Evolutionary conservation across 2,329 filamentous ascomycete species (phyloP).

Genomic region (Raffaelea deltoideospora): DNA sequence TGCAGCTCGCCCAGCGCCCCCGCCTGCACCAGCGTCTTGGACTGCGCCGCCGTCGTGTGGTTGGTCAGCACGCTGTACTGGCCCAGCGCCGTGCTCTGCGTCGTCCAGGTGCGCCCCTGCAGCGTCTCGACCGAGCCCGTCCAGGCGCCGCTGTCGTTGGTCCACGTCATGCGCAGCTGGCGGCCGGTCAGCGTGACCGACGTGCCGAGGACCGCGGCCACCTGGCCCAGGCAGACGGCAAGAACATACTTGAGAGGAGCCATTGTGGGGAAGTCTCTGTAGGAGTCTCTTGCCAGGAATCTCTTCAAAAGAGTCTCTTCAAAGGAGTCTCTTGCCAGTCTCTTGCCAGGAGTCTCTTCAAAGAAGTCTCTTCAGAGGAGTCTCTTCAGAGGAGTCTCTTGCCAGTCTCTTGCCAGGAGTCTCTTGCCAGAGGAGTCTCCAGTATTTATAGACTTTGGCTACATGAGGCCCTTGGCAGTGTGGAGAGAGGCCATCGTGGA

Average conservation of each 20-base stretch:
- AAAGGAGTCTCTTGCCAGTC: too few relatives aligned
- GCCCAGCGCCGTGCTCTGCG: neutral
- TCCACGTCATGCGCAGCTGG: slow-evolving; percentile 2
- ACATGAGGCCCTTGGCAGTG: too few relatives aligned
- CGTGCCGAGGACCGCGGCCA: neutral
- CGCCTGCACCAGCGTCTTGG: neutral
- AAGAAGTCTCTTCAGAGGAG: too few relatives aligned
- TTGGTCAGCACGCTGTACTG: slow-evolving; percentile 2
- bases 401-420: too few relatives aligned
- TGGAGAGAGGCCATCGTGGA: too few relatives aligned
- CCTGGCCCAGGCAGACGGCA: neutral
- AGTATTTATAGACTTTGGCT: too few relatives aligned
- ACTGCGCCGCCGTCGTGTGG: neutral
- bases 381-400: too few relatives aligned
- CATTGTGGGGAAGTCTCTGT: too few relatives aligned
- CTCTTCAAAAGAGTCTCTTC: too few relatives aligned
- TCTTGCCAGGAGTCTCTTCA: too few relatives aligned
- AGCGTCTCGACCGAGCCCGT: neutral
- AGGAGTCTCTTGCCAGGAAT: too few relatives aligned
- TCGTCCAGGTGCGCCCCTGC: neutral
- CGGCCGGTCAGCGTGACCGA: neutral
- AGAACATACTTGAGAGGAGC: neutral
- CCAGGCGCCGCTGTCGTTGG: slow-evolving; percentile 1
- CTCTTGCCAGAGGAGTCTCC: too few relatives aligned
- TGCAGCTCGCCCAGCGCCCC: neutral